Base-by-base conservation (phyloP, 169 alveolate species). In the Cryptosporidium ubiquitum region DNA sequence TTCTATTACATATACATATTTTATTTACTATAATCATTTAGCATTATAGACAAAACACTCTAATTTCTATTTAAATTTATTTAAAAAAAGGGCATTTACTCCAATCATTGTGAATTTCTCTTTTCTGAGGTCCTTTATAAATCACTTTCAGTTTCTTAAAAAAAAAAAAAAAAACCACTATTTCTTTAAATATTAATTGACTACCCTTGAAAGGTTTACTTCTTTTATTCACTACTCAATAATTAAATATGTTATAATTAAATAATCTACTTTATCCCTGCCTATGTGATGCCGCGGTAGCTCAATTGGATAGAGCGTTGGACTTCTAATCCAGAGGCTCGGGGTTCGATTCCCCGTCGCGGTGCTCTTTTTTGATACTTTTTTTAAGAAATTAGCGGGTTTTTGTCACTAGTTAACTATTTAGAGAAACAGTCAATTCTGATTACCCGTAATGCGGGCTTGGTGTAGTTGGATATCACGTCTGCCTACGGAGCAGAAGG, bases 331-430 rank as follows among this genome's bases (percentile, higher is more conserved):
- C 89, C 89, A 79, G 89, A 79, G 89, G 89, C 89, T 79, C 89
- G 89, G 89, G 89, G 89, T 79, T 79, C 89, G 89, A 79, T 66
- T 79, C 89, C 89, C 89, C 89, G 89, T 79, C 89, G 89, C 89
- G 89, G 89, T 79, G 89, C 52, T 12, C 20, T 40, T 58, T 71
- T 39, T 26, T 14, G 0, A 5, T 1, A 29, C 5, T 4, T 14
- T 10, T 31, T 0, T n/a, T 6, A 0, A 1, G 3, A 16, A 0
- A 0, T 18, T 7, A 14, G 57, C 70, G 57, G 31, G 33, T 10
- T 5, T 6, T 4, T 3, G 64, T 23, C 35, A 1, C 9, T 2
- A 12, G 18, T 0, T 40, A 58, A 73, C 1, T 5, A 29, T 31
- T 9, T 18, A 39, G 42, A 57, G 39, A 31, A 73, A 73, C 42